Base-by-base conservation (phyloP, 148 eudicot genomes). In the Bassia scoparia region DNA sequence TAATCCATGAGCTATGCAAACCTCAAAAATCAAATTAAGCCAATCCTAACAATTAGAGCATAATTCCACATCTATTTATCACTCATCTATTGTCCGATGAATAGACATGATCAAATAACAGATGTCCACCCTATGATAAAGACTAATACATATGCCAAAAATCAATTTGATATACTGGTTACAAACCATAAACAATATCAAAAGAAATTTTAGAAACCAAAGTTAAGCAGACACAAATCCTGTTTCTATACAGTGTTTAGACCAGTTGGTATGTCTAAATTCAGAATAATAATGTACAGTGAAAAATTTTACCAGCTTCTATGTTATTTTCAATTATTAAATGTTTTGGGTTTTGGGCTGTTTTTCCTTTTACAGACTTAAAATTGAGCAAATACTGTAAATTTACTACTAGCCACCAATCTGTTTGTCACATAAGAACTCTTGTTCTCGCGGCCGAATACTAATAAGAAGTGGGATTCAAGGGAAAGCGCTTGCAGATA, bases 361-460 rank as follows among this genome's bases (percentile, higher is more conserved):
- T 23, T 16, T 27, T 43, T 49, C 17, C 27, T 24, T 23, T 37
- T 64, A 16, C n/a, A 2, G 17, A 53, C 68, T 54, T 38, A 41
- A 66, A 21, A 3, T 35, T 74, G 44, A 34, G 61, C 62, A 46
- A n/a, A 60, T 41, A 46, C 30, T 12, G 37, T 52, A 72, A 66
- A 59, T 55, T 59, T 52, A 37, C n/a, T 33, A 43, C 66, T 20
- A 74, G 58, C 43, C 81, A 74, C 46, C n/a, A n/a, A 71, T 56
- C 61, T 29, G 24, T 44, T 21, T 53, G 70, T 69, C 74, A 54
- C 41, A 38, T 52, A 43, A 68, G 69, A 79, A 70, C 69, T 76
- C n/a, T 58, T 74, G 83, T 83, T 77, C 81, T 80, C n/a, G 81
- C 77, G 83, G 86, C 67, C 79, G 71, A 54, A 24, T 68, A 74